These are phyloP conservation scores for Prunus mira DNA, from an alignment of 306 rosid genomes.

Conservation along the genomic window DNA sequence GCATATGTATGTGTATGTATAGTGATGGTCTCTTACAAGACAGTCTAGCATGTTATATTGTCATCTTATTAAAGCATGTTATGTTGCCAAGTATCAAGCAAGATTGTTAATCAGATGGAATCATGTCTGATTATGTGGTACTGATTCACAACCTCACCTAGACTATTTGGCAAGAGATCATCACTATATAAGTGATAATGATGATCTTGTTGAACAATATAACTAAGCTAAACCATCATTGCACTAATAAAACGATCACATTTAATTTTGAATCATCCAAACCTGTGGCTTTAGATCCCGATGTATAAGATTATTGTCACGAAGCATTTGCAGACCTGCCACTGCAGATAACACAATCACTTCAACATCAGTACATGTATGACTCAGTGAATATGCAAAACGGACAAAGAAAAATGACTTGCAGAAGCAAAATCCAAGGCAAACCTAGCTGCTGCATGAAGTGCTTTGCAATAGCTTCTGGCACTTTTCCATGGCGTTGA, in stretches of 20 bases:
- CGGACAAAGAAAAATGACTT: background rate
- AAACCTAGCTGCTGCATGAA: conserved; percentile 96
- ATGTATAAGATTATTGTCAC: conserved; percentile 87
- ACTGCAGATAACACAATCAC: conserved; percentile 53
- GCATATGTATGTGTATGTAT: background rate
- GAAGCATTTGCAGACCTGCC: conserved; percentile 90
- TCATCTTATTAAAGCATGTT: background rate
- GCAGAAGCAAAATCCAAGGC: conserved; percentile 17
- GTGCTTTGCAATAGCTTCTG: conserved; percentile 81
- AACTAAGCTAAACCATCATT: conserved; percentile 5
- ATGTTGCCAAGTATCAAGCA: background rate
- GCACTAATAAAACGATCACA: background rate
- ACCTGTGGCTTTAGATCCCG: conserved; percentile 99
- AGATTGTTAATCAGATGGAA: background rate
- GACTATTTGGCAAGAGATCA: background rate
- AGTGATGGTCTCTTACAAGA: background rate
- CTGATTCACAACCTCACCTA: background rate
- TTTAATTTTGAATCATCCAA: conserved; percentile 13
- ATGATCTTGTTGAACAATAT: background rate
- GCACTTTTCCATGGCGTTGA: conserved; percentile 82
- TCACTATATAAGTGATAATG: background rate
- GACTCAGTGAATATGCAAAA: background rate
- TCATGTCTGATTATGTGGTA: background rate
- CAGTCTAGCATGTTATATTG: background rate
- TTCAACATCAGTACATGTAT: conserved; percentile 14